A percentile compares a stretch with the other conserved stretches of the same genome.
These are phyloP conservation scores for Akanthomyces dipterigenus DNA, from an alignment of 2,329 filamentous ascomycete genomes.

Conservation along the genomic window DNA sequence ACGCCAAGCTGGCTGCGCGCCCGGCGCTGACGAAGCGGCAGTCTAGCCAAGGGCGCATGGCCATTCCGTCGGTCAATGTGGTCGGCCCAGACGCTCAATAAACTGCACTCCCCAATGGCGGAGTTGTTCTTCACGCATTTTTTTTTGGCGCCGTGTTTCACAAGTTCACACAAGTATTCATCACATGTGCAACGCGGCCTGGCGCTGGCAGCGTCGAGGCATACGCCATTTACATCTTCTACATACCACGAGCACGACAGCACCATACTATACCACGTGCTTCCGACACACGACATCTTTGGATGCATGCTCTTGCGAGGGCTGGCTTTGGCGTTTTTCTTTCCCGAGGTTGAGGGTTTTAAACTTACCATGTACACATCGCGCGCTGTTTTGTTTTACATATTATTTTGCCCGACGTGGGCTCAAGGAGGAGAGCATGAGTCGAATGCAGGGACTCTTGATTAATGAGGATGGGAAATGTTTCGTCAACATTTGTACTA, in stretches of 20 bases:
- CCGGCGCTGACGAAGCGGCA: constrained; percentile 35
- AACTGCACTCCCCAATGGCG: background rate
- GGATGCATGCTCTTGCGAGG: background rate
- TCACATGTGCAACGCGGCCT: background rate
- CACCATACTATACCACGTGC: background rate
- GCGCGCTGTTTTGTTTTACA: background rate
- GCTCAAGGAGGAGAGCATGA: background rate
- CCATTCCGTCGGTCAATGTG: constrained; percentile 27
- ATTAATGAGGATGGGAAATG: constrained; percentile 4
- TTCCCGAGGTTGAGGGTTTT: background rate
- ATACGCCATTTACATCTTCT: background rate
- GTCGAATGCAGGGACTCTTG: background rate
- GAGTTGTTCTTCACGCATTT: background rate
- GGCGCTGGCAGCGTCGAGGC: background rate
- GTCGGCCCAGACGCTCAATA: background rate
- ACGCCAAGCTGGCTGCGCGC: constrained; percentile 33
- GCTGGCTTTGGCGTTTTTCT: background rate
- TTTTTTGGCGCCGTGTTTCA: no score
- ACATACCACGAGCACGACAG: background rate
- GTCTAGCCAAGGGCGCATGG: constrained; percentile 36
- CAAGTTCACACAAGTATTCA: background rate
- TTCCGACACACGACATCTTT: background rate
- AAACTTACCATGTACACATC: background rate
- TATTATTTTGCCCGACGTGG: background rate
- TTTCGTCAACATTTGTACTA: background rate